Base-by-base conservation (phyloP, 164 flowering plant genomes). In the Berberis vulgaris region DNA sequence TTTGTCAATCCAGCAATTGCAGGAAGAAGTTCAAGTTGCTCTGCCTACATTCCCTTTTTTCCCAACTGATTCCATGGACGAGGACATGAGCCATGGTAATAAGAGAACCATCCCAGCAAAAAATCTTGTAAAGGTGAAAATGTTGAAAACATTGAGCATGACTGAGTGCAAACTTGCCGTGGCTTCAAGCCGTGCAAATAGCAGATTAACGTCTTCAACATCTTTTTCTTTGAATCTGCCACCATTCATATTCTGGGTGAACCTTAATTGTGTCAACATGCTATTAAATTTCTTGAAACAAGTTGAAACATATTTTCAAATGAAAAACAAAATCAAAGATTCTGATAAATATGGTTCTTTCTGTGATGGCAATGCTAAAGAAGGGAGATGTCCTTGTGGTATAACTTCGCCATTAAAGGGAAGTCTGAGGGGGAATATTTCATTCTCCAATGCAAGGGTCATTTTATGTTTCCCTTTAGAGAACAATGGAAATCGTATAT, bases 231-330 rank as follows among this genome's bases (percentile, higher is more conserved):
- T 89, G 69, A 68, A 82, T 68, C 72, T 95, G 59, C 89, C 99
- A 13, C 83, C 83, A 40, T 74, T 88, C 68, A 67, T 85, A 65
- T 71, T 85, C 47, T 95, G 98, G 99, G 77, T 86, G 54, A 77
- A 84, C 72, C 76, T 83, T 67, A 60, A 76, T 64, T 65, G 82
- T 57, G 65, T 88, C 9, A 77, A 74, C 44, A 64, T 59, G 72
- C 45, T 85, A 2, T 50, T 73, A 57, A 78, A 83, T 74, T 73
- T 89, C 56, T 61, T 69, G 40, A 78, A 71, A 66, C 77, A 77
- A 67, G 60, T 83, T 54, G 76, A n/a, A 62, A 62, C 45, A 63
- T 74, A 72, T 65, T 44, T 49, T 62, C 73, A 73, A 54, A 60
- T 53, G 49, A 66, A 57, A 63, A 60, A 59, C 13, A 41, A 41